Percentiles rank a stretch among this genome's conserved stretches.
phyloP scores from a whole-genome alignment of 805 yeast genomes.

The Ogataea paraovalis region DNA sequence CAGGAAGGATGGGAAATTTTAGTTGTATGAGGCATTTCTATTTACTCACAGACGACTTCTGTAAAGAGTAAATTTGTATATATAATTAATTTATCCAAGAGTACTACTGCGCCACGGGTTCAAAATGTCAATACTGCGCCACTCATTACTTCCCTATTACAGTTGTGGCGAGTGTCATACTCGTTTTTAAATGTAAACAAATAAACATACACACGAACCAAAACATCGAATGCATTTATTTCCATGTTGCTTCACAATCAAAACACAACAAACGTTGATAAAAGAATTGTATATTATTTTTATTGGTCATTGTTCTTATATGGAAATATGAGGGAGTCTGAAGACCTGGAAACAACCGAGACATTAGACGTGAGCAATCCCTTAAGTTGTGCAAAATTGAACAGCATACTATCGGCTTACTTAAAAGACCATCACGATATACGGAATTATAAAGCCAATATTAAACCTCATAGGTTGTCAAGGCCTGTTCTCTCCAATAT shows the following conservation, averaged over 20 bases:
- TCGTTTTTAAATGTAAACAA: background rate
- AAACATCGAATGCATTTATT: background rate
- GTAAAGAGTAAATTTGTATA: no score
- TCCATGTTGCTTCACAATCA: no score
- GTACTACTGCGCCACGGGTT: no score
- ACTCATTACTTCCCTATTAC: background rate
- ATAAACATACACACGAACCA: background rate
- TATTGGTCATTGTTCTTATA: background rate
- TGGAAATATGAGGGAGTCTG: background rate
- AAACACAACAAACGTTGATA: no score
- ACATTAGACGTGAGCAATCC: background rate
- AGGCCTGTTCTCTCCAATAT: background rate
- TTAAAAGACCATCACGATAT: background rate
- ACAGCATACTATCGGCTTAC: background rate
- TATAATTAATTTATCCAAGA: no score
- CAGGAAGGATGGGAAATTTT: no score
- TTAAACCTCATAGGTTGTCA: background rate
- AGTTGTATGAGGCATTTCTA: no score
- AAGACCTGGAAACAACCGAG: background rate
- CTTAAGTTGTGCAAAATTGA: background rate
- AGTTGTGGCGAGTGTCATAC: background rate
- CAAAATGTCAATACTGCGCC: background rate
- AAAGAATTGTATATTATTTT: no score
- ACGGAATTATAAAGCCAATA: background rate
- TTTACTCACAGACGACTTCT: no score